These are phyloP conservation scores for Ormosia semicastrata DNA, from an alignment of 306 rosid genomes.

Conservation along the genomic window DNA sequence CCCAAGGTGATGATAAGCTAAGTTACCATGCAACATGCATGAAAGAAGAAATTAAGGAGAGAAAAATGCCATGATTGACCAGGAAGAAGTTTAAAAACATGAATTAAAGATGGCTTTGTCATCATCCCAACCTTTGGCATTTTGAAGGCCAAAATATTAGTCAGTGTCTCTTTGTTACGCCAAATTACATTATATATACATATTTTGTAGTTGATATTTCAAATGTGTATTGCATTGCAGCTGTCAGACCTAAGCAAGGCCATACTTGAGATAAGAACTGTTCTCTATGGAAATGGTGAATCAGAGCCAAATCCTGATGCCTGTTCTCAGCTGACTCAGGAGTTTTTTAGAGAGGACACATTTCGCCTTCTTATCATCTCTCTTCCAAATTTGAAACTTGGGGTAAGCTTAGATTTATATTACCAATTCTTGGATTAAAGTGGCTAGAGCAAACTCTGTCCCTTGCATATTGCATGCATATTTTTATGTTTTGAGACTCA, in stretches of 20 bases:
- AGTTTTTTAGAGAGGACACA: constrained; percentile 59
- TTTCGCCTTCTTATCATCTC: constrained; percentile 48
- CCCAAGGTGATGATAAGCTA: not conserved
- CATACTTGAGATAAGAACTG: constrained; percentile 45
- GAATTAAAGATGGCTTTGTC: too few species aligned
- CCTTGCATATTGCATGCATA: not conserved
- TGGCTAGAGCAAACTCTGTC: not conserved
- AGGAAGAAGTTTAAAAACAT: too few species aligned
- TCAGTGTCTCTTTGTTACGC: too few species aligned
- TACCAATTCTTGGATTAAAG: not conserved
- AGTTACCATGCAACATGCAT: too few species aligned
- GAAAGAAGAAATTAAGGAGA: too few species aligned
- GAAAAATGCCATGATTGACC: too few species aligned
- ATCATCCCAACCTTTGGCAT: too few species aligned
- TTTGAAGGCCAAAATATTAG: too few species aligned
- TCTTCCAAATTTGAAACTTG: constrained; percentile 52
- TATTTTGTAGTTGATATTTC: too few species aligned
- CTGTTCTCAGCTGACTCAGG: constrained; percentile 60
- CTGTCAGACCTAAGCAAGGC: constrained; percentile 44
- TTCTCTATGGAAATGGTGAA: constrained; percentile 57
- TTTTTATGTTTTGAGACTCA: not conserved
- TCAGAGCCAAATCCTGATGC: constrained; percentile 62
- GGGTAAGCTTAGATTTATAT: constrained; percentile 36
- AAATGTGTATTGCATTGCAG: constrained; percentile 31
- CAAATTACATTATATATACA: too few species aligned